Conservation (phyloP, 768 basidiomycete genomes). For the Xerocomus spinulosus region DNA sequence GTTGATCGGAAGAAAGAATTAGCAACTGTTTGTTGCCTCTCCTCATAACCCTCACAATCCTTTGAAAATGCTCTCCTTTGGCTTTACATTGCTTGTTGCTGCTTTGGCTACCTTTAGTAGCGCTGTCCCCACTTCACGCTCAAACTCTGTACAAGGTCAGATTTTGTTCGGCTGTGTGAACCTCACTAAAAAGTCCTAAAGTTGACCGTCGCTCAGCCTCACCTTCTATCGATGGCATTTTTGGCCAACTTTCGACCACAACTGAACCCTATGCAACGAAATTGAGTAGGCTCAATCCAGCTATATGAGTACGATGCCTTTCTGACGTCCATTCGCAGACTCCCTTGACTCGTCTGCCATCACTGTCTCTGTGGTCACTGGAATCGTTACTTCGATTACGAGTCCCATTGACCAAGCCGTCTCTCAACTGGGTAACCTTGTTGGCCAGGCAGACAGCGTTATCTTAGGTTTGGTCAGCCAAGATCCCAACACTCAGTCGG, state of each 20-base stretch:
- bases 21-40: no score
- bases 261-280: conserved; percentile 13
- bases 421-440: no score
- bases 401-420: no score
- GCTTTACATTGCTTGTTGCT: conserved; percentile 22
- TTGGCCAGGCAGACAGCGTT: no score
- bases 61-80: conserved; percentile 37
- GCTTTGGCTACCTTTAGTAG: conserved; percentile 29
- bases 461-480: no score
- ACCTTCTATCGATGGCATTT: conserved; percentile 26
- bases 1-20: no score
- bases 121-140: conserved; percentile 16
- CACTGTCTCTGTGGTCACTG: no score
- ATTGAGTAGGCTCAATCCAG: conserved; percentile 32
- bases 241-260: conserved; percentile 15
- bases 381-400: no score
- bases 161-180: no score
- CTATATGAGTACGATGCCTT: background rate
- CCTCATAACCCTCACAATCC: conserved; percentile 30
- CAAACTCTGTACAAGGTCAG: background rate
- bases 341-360: conserved; percentile 7
- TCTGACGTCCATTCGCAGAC: conserved; percentile 16
- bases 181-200: background rate
- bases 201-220: background rate
- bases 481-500: no score